Base-by-base conservation (phyloP, 768 basidiomycete genomes). In the Cystobasidium onofrii region DNA sequence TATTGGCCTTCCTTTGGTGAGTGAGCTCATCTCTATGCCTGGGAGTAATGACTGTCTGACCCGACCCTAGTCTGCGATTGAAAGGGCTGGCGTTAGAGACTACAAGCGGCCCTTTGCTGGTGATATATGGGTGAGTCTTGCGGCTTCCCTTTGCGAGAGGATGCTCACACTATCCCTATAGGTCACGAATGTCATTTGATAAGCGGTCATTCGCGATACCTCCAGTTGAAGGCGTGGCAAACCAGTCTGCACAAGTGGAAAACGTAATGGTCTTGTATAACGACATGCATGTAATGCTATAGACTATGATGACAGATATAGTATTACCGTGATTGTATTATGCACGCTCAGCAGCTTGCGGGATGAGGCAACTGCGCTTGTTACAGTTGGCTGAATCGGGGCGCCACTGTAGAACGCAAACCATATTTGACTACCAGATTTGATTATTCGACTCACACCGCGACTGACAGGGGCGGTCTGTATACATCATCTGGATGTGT, bases 41-140 rank as follows among this genome's bases (percentile, higher is more conserved):
- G 4, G 46, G n/a, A 50, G 15, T 39, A 39, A 39, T 39, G 15
- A 6, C 39, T 39, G 39, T 15, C 15, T 6, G 15, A 39, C 7
- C 18, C 20, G 46, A 20, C 44, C 25, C 4, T 43, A 67, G 65
- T 46, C 64, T 4, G 73, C 65, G 4, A 69, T 66, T 25, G 65
- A 67, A 29, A 12, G 64, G 43, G 50, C 65, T 13, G 39, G 50
- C 20, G 43, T 55, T 12, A 74, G 54, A 27, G 65, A 74, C 39
- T 52, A 67, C 31, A 69, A 12, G 18, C 50, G 73, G 1, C 33
- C 36, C 46, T 74, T 74, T 39, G 27, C 31, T 7, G 73, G 69
- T 6, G 69, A 71, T 36, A 57, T 29, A 3, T 71, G 69, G 69
- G 69, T 71, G 25, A 60, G 52, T 13, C 44, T 52, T 4, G n/a